Percentiles rank a stretch among this genome's conserved stretches.
Evolutionary conservation across 2,329 filamentous ascomycete species (phyloP).

Genomic region (Exophiala lecanii-corni): DNA sequence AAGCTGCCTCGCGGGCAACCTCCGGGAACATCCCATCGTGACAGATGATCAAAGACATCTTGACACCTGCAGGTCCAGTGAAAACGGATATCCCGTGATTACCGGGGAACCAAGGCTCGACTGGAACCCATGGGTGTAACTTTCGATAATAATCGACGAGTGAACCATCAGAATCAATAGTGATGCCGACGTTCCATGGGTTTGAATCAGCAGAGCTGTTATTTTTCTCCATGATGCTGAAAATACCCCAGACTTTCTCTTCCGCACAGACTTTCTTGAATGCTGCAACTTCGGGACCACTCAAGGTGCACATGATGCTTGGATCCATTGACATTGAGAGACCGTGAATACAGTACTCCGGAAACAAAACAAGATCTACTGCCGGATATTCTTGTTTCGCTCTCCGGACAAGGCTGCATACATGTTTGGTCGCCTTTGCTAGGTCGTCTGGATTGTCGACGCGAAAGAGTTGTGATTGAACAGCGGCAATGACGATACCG

Average conservation of each 20-base stretch:
- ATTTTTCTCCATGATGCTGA: constrained; percentile 14
- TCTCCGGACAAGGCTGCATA: constrained; percentile 4
- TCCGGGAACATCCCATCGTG: constrained; percentile 12
- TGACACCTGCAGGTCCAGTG: constrained; percentile 6
- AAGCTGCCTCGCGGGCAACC: constrained; percentile 9
- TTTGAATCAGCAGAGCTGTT: neutral
- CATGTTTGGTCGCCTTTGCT: constrained; percentile 1
- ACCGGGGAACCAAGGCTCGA: constrained; percentile 10
- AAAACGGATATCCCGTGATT: constrained; percentile 9
- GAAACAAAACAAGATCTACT: constrained; percentile 6
- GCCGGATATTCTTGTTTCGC: constrained; percentile 8
- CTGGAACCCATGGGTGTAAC: constrained; percentile 8
- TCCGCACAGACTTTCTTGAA: constrained; percentile 5
- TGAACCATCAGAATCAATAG: constrained; percentile 4
- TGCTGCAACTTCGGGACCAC: constrained; percentile 5
- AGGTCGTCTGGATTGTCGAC: constrained; percentile 4
- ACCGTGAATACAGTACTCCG: constrained; percentile 9
- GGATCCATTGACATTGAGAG: constrained; percentile 4
- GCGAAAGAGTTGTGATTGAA: constrained; percentile 9
- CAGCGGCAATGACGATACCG: constrained; percentile 7
- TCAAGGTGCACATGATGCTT: constrained; percentile 8
- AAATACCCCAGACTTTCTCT: constrained; percentile 7
- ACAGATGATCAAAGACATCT: constrained; percentile 12
- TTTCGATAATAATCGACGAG: constrained; percentile 10
- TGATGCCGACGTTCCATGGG: constrained; percentile 11